phyloP scores from a whole-genome alignment of 2,329 filamentous ascomycete species.

The Calonectria hawksworthii region DNA sequence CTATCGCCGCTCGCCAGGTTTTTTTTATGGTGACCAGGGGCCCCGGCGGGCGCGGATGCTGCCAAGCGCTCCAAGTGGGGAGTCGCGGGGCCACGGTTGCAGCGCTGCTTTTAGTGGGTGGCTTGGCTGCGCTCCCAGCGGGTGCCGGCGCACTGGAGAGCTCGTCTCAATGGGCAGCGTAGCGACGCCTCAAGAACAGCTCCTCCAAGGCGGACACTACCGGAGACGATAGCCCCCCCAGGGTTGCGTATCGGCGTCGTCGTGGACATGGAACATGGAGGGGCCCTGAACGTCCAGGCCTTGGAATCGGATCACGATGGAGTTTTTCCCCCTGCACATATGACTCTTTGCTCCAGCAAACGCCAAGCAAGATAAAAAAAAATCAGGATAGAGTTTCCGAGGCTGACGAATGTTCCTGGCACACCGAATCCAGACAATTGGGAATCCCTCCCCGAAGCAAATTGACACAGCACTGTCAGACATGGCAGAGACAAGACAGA shows the following conservation, averaged over 20 bases:
- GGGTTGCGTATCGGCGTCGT: slow-evolving; percentile 7
- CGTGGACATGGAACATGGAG: background rate
- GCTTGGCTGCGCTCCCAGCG: slow-evolving; percentile 19
- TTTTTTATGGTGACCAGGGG: slow-evolving; percentile 18
- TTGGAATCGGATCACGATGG: slow-evolving; percentile 8
- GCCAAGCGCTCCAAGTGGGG: slow-evolving; percentile 43
- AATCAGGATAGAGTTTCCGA: background rate
- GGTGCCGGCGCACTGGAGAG: background rate
- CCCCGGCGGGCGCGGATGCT: slow-evolving; percentile 26
- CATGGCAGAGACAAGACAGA: background rate
- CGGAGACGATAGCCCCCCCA: background rate
- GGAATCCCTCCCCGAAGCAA: background rate
- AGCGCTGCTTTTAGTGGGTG: slow-evolving; percentile 31
- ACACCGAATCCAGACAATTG: background rate
- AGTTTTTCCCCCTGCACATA: background rate
- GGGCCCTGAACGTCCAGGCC: background rate
- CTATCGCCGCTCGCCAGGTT: slow-evolving; percentile 25
- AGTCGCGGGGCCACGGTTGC: slow-evolving; percentile 32
- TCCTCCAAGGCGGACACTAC: background rate
- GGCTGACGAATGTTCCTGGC: background rate
- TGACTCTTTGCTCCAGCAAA: background rate
- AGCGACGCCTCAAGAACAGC: background rate
- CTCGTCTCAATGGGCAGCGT: background rate
- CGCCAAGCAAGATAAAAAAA: background rate
- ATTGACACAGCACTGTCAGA: background rate